Evolutionary conservation across 2,329 filamentous ascomycete genomes (phyloP).

Genomic region (Exophiala xenobiotica): DNA sequence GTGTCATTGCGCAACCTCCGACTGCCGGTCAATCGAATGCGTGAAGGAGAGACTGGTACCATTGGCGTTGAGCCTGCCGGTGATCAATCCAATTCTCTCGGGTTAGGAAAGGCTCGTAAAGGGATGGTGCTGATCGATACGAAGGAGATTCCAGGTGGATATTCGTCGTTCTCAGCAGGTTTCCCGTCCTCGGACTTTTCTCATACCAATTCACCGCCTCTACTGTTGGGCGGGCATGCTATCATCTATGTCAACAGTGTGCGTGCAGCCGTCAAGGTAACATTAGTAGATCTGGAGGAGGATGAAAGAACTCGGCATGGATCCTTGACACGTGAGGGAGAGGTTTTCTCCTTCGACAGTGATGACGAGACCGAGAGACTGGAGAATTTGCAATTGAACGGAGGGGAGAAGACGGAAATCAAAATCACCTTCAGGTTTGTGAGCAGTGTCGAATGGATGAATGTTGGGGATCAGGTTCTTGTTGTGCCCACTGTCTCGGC

Average conservation of each 20-base stretch:
- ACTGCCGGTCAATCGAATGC: conserved; percentile 73
- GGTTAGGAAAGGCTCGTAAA: conserved; percentile 27
- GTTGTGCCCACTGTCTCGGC: conserved; percentile 60
- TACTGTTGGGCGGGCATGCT: conserved; percentile 55
- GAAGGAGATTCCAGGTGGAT: conserved; percentile 5
- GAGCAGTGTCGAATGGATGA: conserved; percentile 57
- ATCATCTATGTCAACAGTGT: conserved; percentile 88
- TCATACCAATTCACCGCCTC: conserved; percentile 46
- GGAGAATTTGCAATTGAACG: conserved; percentile 5
- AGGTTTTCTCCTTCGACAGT: conserved; percentile 47
- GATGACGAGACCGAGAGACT: conserved; percentile 32
- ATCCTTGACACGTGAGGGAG: conserved; percentile 38
- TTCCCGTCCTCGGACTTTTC: conserved; percentile 63
- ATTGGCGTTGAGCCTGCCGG: conserved; percentile 56
- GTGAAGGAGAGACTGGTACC: conserved; percentile 83
- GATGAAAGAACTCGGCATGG: conserved; percentile 9
- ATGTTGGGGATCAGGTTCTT: conserved; percentile 56
- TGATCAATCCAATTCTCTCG: background rate
- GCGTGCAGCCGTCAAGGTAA: conserved; percentile 73
- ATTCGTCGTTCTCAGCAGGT: conserved; percentile 49
- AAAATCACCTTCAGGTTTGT: conserved; percentile 58
- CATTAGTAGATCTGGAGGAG: conserved; percentile 51
- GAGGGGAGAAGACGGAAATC: conserved; percentile 37
- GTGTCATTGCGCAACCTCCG: conserved; percentile 86
- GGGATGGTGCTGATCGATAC: conserved; percentile 28